Conservation (phyloP, 192 early-diverging fungal genomes). For the Lobosporangium transversale region DNA sequence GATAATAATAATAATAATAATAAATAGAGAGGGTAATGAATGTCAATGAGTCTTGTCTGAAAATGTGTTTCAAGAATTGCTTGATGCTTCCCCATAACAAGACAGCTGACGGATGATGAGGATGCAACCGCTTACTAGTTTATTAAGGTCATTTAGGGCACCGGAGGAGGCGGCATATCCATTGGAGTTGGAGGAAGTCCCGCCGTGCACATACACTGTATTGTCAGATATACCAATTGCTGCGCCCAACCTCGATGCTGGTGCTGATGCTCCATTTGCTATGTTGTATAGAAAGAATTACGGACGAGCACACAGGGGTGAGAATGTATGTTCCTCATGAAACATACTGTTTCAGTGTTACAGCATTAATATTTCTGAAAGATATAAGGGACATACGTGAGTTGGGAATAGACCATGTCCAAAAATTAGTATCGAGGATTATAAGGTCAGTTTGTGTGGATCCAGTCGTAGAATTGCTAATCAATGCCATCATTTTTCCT, state of each 20-base stretch:
- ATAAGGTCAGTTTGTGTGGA: slow-evolving; percentile 42
- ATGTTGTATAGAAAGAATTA: background rate
- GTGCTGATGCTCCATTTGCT: slow-evolving; percentile 27
- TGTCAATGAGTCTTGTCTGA: too few relatives aligned
- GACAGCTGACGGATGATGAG: too few relatives aligned
- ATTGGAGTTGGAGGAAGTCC: slow-evolving; percentile 9
- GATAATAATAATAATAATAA: background rate
- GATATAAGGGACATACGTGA: slow-evolving; percentile 36
- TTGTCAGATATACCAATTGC: slow-evolving; percentile 25
- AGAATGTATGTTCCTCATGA: background rate
- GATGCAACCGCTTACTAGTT: slow-evolving; percentile 35
- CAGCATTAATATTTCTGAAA: background rate
- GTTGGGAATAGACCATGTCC: slow-evolving; percentile 59
- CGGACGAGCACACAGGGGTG: background rate
- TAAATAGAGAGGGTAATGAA: too few relatives aligned
- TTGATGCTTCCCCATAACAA: too few relatives aligned
- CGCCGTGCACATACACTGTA: slow-evolving; percentile 26
- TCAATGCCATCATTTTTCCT: slow-evolving; percentile 53
- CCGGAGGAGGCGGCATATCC: slow-evolving; percentile 21
- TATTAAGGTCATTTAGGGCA: slow-evolving; percentile 18
- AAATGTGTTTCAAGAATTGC: too few relatives aligned
- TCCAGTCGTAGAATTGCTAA: slow-evolving; percentile 54
- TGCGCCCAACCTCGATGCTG: slow-evolving; percentile 30
- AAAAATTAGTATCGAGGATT: slow-evolving; percentile 53
- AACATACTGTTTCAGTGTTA: background rate